These are phyloP conservation scores for Podospora comata DNA, from an alignment of 495 filamentous ascomycete species.

Conservation along the genomic window DNA sequence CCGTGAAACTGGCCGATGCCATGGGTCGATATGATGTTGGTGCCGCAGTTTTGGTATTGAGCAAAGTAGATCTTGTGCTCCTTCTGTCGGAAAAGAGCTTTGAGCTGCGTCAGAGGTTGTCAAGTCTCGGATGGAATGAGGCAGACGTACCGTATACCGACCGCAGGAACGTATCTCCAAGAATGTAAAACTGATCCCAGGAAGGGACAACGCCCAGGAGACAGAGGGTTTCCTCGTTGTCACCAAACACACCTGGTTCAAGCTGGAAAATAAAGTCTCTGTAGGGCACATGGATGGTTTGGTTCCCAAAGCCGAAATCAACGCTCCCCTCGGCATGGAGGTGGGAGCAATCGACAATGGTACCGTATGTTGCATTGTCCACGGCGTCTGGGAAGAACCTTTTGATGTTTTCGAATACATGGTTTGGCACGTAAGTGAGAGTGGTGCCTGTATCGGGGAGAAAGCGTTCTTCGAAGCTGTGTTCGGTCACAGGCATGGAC, in stretches of 20 bases:
- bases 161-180: slow-evolving; percentile 84
- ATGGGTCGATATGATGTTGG: slow-evolving; percentile 22
- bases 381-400: slow-evolving; percentile 53
- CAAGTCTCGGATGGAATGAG: neutral
- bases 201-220: slow-evolving; percentile 38
- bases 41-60: slow-evolving; percentile 24
- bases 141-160: slow-evolving; percentile 60
- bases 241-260: slow-evolving; percentile 25
- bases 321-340: slow-evolving; percentile 55
- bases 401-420: slow-evolving; percentile 55
- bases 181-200: slow-evolving; percentile 34
- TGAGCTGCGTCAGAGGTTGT: neutral
- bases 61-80: slow-evolving; percentile 28
- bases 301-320: slow-evolving; percentile 59
- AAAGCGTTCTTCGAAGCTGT: slow-evolving; percentile 46
- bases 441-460: slow-evolving; percentile 82
- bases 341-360: slow-evolving; percentile 46
- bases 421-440: slow-evolving; percentile 69
- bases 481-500: slow-evolving; percentile 43
- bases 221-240: slow-evolving; percentile 39
- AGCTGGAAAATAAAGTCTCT: slow-evolving; percentile 66
- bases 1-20: slow-evolving; percentile 15
- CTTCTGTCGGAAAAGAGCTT: slow-evolving; percentile 29
- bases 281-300: slow-evolving; percentile 64
- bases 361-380: slow-evolving; percentile 44